Evolutionary conservation across 345 rosid genomes (phyloP).

Genomic region (Dimocarpus longan): DNA sequence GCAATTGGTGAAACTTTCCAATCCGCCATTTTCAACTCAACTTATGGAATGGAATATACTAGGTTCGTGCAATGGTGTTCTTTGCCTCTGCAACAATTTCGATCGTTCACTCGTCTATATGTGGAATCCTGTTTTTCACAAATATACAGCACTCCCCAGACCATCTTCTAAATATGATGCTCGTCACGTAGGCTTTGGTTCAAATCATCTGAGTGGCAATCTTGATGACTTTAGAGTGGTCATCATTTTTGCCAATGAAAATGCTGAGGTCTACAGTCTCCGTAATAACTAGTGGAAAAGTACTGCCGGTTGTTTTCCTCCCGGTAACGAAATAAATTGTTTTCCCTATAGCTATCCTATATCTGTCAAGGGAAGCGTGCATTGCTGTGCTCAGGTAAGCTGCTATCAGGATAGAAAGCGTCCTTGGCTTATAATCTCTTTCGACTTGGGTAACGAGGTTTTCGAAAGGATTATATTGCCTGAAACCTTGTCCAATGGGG

Average conservation of each 20-base stretch:
- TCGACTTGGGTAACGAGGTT: constrained; percentile 5
- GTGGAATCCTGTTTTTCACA: constrained; percentile 17
- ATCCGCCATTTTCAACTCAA: constrained; percentile 10
- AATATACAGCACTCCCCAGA: not conserved
- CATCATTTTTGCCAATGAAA: constrained; percentile 10
- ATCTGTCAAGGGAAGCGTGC: constrained; percentile 11
- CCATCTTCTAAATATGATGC: not conserved
- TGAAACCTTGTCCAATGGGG: not conserved
- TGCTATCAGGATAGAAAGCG: constrained; percentile 10
- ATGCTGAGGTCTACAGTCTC: constrained; percentile 17
- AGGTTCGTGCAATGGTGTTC: constrained; percentile 16
- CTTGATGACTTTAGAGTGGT: constrained; percentile 20
- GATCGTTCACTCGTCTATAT: constrained; percentile 17
- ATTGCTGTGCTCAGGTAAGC: constrained; percentile 18
- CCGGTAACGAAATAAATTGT: constrained; percentile 2
- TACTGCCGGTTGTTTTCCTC: constrained; percentile 3
- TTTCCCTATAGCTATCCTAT: not conserved
- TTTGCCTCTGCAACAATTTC: constrained; percentile 17
- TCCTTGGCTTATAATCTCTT: constrained; percentile 20
- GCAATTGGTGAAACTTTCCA: not conserved
- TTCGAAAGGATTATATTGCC: constrained; percentile 13
- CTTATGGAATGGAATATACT: constrained; percentile 8
- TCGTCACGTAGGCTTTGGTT: constrained; percentile 20
- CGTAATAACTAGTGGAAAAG: constrained; percentile 11
- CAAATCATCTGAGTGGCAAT: constrained; percentile 2